Base-by-base conservation (phyloP, 1,284 basidiomycete species). In the Ustanciosporium gigantosporum region DNA sequence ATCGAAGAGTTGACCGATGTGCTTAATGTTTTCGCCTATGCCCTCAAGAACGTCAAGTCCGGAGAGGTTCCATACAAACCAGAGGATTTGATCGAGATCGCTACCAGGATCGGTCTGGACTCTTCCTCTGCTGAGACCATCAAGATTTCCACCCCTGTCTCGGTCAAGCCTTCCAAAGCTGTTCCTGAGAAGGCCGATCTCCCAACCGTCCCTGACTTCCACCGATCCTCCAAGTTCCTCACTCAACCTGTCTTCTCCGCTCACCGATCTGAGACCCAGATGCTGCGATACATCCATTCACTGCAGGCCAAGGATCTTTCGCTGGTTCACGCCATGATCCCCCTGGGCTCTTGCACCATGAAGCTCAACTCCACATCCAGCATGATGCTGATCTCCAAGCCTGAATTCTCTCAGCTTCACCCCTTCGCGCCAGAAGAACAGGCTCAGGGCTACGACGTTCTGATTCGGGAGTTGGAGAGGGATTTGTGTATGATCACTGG, bases 191-290 rank as follows among this genome's bases (percentile, higher is more conserved):
- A 35, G 6, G 45, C 59, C 7, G 38, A 57, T 23, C 38, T 70
- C n/a, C 65, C 70, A 21, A 29, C 67, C 11, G 68, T 78, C 21
- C 52, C 81, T 3, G 58, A 79, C 19, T 82, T 94, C 31, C 81
- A 81, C 31, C 88, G 94, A 47, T 85, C 85, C 7, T 88, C 88
- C 3, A 79, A 83, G 41, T 90, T 87, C 81, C 83, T 98, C 17
- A 84, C 85, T 3, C 90, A 98, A 78, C 84, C 88, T 0, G 90
- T 96, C 36, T 98, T 96, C 82, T 79, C 78, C 81, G 85, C 86
- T 43, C 89, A 97, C 77, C 93, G 95, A 78, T 94, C 91, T 7
- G 94, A 98, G 82, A 97, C 94, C 2, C 91, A 96, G 81, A 91
- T 98, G 88, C 82, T 98, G 40, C 89, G 74, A 9, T 76, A 96